Evolutionary conservation across 2,329 filamentous ascomycete species (phyloP).

Genomic region (Akanthomyces dipterigenus): DNA sequence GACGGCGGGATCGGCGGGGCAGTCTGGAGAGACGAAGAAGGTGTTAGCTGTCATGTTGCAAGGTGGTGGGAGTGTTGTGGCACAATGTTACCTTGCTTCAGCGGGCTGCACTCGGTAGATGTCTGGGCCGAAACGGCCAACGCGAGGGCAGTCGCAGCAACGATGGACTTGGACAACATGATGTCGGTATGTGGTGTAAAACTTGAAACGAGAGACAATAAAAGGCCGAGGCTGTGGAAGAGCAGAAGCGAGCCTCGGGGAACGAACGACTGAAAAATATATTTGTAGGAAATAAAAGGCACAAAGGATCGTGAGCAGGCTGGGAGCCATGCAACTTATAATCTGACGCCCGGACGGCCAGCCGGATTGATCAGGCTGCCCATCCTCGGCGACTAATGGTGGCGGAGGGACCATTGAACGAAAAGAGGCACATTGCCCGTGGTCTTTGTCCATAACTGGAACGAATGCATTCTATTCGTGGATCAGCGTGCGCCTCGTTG

Average conservation of each 20-base stretch:
- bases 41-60: not conserved
- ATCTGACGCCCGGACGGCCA: not conserved
- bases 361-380: not conserved
- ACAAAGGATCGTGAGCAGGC: too few species aligned
- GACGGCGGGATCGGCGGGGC: constrained; percentile 59
- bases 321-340: too few species aligned
- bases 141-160: constrained; percentile 38
- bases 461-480: too few species aligned
- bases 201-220: not conserved
- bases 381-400: not conserved
- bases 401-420: not conserved
- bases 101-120: constrained; percentile 47
- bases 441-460: not conserved
- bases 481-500: too few species aligned
- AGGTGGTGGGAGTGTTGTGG: not conserved
- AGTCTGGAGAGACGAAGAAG: constrained; percentile 26
- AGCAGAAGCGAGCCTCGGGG: not conserved
- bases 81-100: constrained; percentile 36
- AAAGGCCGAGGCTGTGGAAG: not conserved
- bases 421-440: not conserved
- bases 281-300: not conserved
- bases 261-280: not conserved
- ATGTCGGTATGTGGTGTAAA: constrained; percentile 6
- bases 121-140: constrained; percentile 49
- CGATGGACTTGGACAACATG: constrained; percentile 40